Evolutionary conservation across 257 asterid genomes (phyloP).

Genomic region (Solanum medicagineum): DNA sequence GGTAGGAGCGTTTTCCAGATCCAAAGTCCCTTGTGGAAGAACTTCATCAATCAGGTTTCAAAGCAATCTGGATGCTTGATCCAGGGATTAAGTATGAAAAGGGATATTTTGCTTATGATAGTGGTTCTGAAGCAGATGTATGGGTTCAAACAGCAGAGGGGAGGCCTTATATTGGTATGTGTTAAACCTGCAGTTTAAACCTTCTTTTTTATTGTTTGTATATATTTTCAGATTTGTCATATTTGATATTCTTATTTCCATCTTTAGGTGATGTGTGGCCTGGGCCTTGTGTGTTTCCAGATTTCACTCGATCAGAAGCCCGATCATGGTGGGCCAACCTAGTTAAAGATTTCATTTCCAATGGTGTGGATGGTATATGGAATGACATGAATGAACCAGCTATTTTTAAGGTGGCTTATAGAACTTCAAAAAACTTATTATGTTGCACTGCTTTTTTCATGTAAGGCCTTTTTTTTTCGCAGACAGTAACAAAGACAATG

Average conservation of each 20-base stretch:
- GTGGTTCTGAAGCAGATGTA: conserved; percentile 68
- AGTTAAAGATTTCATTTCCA: conserved; percentile 57
- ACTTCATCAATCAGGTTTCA: conserved; percentile 78
- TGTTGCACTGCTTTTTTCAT: not conserved
- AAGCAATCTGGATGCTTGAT: conserved; percentile 98
- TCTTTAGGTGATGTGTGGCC: conserved; percentile 95
- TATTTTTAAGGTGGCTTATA: conserved; percentile 69
- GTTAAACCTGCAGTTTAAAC: not conserved
- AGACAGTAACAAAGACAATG: conserved; percentile 95
- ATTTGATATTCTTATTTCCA: not conserved
- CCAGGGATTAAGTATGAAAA: conserved; percentile 88
- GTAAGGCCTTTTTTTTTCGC: conserved; percentile 12
- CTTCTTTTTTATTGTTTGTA: not conserved
- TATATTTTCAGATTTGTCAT: not conserved
- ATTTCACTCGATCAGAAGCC: conserved; percentile 63
- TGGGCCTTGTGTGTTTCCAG: conserved; percentile 95
- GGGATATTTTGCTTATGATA: conserved; percentile 76
- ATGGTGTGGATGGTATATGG: conserved; percentile 99
- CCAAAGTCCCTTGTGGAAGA: conserved; percentile 65
- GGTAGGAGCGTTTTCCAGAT: conserved; percentile 74
- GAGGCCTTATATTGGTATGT: conserved; percentile 63
- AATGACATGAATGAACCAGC: conserved; percentile 99
- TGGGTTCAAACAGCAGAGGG: conserved; percentile 82
- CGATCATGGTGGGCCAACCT: conserved; percentile 94
- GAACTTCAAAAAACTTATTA: not conserved